Percentiles rank a stretch among this genome's conserved stretches.
phyloP scores from a whole-genome alignment of 805 yeast species.

The Yarrowia sp. region DNA sequence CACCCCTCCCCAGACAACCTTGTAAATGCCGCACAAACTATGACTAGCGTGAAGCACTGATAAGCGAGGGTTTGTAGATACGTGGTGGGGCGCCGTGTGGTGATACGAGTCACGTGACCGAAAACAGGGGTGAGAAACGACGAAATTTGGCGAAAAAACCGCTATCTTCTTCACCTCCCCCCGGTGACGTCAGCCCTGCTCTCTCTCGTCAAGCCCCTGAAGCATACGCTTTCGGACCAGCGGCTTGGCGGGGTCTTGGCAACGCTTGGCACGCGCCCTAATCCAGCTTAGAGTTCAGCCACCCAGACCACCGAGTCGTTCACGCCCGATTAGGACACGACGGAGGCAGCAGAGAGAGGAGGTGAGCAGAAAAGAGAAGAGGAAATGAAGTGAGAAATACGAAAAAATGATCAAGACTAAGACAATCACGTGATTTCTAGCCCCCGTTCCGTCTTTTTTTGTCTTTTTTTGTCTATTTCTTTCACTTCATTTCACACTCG shows the following conservation, averaged over 20 bases:
- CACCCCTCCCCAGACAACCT: not conserved
- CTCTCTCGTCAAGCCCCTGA: slow-evolving; percentile 2
- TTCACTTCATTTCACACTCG: not conserved
- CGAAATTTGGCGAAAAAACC: too few species aligned
- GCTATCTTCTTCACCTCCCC: too few species aligned
- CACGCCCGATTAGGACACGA: not conserved
- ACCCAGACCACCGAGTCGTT: not conserved
- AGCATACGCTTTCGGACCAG: not conserved
- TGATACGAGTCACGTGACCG: not conserved
- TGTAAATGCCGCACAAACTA: slow-evolving; percentile 20
- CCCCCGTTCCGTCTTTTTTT: not conserved
- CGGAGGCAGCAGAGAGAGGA: not conserved
- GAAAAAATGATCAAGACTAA: too few species aligned
- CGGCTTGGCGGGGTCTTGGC: slow-evolving; percentile 28
- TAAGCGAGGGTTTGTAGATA: not conserved
- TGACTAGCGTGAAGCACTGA: not conserved
- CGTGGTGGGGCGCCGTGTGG: not conserved
- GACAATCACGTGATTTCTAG: too few species aligned
- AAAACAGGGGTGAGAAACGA: too few species aligned
- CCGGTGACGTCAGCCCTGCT: too few species aligned
- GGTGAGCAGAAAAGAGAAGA: not conserved
- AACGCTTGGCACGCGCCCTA: slow-evolving; percentile 24
- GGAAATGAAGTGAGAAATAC: not conserved
- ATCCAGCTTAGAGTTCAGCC: not conserved
- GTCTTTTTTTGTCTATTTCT: not conserved